Evolutionary conservation across 305 asterid species (phyloP), one percentile per base, ranked within the genome.

Genomic region (Euphrasia arctica): DNA sequence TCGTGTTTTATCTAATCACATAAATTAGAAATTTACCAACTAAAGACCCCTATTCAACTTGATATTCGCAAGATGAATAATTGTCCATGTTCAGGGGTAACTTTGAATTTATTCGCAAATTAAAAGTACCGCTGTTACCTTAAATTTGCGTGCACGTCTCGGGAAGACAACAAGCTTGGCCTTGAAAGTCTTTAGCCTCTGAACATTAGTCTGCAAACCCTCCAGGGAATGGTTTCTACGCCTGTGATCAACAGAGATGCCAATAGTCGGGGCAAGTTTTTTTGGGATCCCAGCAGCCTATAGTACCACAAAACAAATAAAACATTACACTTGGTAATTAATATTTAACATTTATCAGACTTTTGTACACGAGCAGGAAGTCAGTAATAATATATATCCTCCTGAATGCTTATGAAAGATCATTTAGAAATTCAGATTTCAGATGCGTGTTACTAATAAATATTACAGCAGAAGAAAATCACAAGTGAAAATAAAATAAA

Each of bases 251-350:
- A 48, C 54, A 12, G 54, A 48, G 54, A 48, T 48, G 5, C 54
- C 54, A 48, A 48, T 48, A 4, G 54, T 48, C 8, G 22, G 54
- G 54, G 54, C 54, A 14, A 48, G 54, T n/a, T 48, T 48, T 48
- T 48, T 48, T 8, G 54, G 54, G 54, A 48, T 48, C n/a, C 54
- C 54, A n/a, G 54, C 54, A 48, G 45, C 45, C 45, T 39, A 39
- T 39, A 39, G 45, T 8, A 39, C n/a, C n/a, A 39, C 12, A 12
- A 39, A 39, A 39, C 45, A 39, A 39, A 4, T n/a, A n/a, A n/a
- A n/a, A n/a, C n/a, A n/a, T n/a, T n/a, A n/a, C n/a, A n/a, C n/a
- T n/a, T n/a, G n/a, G n/a, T n/a, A n/a, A n/a, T n/a, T n/a, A n/a
- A n/a, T n/a, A n/a, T n/a, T 32, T 39, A 39, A 39, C 45, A 9